These are phyloP conservation scores for Pyrus bretschneideri DNA, from an alignment of 306 rosid genomes.

Conservation along the genomic window DNA sequence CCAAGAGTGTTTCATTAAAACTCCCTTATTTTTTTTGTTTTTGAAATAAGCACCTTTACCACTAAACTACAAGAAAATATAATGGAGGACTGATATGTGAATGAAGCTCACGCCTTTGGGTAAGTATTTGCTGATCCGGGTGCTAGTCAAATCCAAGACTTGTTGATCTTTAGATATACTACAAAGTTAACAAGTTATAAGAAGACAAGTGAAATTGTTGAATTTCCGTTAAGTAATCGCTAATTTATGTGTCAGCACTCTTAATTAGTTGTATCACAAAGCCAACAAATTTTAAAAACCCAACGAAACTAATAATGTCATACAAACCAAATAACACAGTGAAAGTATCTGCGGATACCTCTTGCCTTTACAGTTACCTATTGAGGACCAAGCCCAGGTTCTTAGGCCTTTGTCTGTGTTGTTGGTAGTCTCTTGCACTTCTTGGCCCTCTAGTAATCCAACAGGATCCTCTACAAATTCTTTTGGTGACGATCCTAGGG, in stretches of 20 bases:
- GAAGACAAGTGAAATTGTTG: too few species aligned
- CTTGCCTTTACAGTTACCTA: background rate
- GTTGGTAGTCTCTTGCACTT: background rate
- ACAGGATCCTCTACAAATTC: too few species aligned
- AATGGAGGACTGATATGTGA: background rate
- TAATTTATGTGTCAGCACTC: background rate
- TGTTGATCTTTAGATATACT: background rate
- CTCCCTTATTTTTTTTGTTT: too few species aligned
- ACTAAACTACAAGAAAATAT: background rate
- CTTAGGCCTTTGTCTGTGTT: background rate
- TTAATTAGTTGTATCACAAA: background rate
- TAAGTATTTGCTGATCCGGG: too few species aligned
- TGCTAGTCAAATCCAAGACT: background rate
- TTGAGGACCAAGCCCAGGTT: background rate
- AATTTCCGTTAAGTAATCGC: background rate
- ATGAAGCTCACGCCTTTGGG: background rate
- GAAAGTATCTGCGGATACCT: background rate
- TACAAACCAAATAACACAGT: background rate
- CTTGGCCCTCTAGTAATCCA: background rate
- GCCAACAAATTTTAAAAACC: background rate
- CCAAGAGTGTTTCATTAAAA: too few species aligned
- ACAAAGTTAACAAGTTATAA: too few species aligned
- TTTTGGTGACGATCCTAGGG: accelerated
- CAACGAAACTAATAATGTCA: too few species aligned
- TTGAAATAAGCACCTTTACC: background rate